A percentile compares a stretch with the other conserved stretches of the same genome.
phyloP scores from a whole-genome alignment of 192 early-diverging fungal species.

The Spizellomyces punctatus region DNA sequence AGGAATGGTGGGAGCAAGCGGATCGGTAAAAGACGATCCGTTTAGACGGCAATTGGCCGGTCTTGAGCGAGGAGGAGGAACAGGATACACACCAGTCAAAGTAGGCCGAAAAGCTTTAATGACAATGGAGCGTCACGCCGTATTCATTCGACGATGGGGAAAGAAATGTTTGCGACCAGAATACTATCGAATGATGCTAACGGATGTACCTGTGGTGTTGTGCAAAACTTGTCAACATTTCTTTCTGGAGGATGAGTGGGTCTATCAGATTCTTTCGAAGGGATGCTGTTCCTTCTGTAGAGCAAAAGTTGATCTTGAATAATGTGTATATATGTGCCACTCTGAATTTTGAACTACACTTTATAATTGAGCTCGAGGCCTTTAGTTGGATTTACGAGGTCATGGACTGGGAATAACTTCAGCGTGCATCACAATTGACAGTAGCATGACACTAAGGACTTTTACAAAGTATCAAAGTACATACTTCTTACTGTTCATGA shows the following conservation, averaged over 20 bases:
- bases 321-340: neutral
- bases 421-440: too few relatives aligned
- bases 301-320: constrained; percentile 10
- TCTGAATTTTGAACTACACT: too few relatives aligned
- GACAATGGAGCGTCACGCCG: constrained; percentile 38
- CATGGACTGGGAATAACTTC: too few relatives aligned
- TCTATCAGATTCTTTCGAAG: constrained; percentile 47
- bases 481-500: too few relatives aligned
- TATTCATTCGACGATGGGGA: constrained; percentile 47
- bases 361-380: too few relatives aligned
- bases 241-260: constrained; percentile 61
- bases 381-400: too few relatives aligned
- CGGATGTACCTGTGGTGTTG: constrained; percentile 41
- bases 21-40: constrained; percentile 24
- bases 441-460: too few relatives aligned
- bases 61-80: constrained; percentile 27
- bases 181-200: constrained; percentile 42
- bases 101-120: constrained; percentile 39
- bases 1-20: constrained; percentile 16
- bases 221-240: constrained; percentile 53
- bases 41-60: constrained; percentile 38
- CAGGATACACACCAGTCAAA: constrained; percentile 37
- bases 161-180: constrained; percentile 34
- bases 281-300: constrained; percentile 56
- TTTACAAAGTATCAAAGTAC: too few relatives aligned